Base-by-base conservation (phyloP, 2,329 filamentous ascomycete species). In the Zymoseptoria crescenta region DNA sequence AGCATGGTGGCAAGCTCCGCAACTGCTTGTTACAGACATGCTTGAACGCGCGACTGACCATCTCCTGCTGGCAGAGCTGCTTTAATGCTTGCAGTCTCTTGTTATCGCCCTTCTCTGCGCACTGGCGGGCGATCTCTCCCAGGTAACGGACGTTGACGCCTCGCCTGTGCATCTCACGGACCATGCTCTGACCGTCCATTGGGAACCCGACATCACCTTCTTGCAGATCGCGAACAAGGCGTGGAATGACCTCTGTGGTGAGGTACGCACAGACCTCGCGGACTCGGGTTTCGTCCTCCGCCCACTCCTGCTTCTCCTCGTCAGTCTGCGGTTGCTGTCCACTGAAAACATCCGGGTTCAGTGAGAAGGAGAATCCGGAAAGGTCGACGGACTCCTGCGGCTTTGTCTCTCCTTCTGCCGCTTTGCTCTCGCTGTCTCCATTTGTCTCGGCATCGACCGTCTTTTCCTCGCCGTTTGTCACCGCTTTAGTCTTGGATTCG, bases 91-190 rank as follows among this genome's bases (percentile, higher is more conserved):
- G 80, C 24, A 97, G 81, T 62, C 90, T 87, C 56, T 84, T 81
- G 58, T 87, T 87, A 67, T 85, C 82, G 60, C 82, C 77, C 65
- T 83, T 83, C 67, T 70, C 70, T 5, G 73, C 73, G 62, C 74
- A 73, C 48, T 87, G 85, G 55, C 89, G 80, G 10, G 90, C 88
- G 62, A 99, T 76, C 74, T 86, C 88, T 65, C 94, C 94, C n/a
- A 97, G 82, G 74, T 99, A 99, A 70, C 95, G 85, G 63, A 97
- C 83, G 77, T 99, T 99, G 79, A 99, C 92, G 76, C 94, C 94
- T 49, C 93, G 89, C 81, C 96, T 96, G 80, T 99, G 94, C 71
- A 99, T 81, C 55, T 96, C 83, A 65, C 87, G 86, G 68, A 88
- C 90, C 59, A 99, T 80, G 20, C 93, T 96, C 70, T 89, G 84